Evolutionary conservation across 495 filamentous ascomycete genomes (phyloP).

Genomic region (Terfezia boudieri): DNA sequence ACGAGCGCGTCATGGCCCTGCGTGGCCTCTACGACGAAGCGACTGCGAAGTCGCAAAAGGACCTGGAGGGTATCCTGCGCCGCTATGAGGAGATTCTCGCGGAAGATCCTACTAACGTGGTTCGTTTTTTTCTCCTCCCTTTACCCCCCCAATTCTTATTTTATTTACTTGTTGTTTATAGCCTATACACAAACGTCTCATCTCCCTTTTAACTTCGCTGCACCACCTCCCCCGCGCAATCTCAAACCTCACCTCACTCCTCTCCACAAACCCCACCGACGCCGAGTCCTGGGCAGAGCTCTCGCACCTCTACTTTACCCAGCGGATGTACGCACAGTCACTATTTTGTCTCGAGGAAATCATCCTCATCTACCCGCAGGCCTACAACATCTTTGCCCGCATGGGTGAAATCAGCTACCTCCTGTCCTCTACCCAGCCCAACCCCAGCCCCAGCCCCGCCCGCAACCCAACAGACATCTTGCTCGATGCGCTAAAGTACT

Average conservation of each 20-base stretch:
- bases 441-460: constrained; percentile 18
- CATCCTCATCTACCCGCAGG: constrained; percentile 66
- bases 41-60: constrained; percentile 37
- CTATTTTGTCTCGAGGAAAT: constrained; percentile 82
- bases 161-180: constrained; percentile 15
- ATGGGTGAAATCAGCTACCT: constrained; percentile 66
- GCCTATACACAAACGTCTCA: constrained; percentile 69
- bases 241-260: constrained; percentile 43
- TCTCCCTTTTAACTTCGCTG: constrained; percentile 56
- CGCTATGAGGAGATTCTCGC: constrained; percentile 55
- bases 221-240: constrained; percentile 48
- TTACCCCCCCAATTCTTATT: background rate
- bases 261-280: constrained; percentile 73
- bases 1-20: constrained; percentile 66
- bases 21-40: constrained; percentile 72
- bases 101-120: constrained; percentile 60
- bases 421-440: constrained; percentile 23
- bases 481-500: constrained; percentile 43
- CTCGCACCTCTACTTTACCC: constrained; percentile 56
- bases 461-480: background rate
- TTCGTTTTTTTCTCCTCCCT: constrained; percentile 23
- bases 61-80: constrained; percentile 42
- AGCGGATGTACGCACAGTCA: constrained; percentile 57
- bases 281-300: constrained; percentile 88
- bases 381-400: constrained; percentile 90